Conservation (phyloP, 1,139 yeast species). For the Spathaspora sp. region DNA sequence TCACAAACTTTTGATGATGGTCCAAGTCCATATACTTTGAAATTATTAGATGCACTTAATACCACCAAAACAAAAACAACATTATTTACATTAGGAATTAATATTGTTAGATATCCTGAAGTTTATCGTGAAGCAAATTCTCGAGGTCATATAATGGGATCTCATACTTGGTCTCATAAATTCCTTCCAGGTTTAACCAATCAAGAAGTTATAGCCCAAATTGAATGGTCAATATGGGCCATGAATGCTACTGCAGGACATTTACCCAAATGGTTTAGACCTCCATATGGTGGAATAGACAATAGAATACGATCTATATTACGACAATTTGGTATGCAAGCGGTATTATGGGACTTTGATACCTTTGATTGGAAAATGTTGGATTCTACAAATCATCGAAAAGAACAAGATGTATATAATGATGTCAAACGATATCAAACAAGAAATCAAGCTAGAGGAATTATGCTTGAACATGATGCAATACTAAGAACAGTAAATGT, state of each 20-base stretch:
- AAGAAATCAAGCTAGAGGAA: conserved; percentile 46
- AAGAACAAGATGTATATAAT: conserved; percentile 49
- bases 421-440: conserved; percentile 59
- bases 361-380: conserved; percentile 87
- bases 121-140: conserved; percentile 56
- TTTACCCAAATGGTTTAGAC: conserved; percentile 89
- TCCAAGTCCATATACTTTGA: conserved; percentile 71
- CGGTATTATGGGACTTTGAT: conserved; percentile 90
- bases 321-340: conserved; percentile 82
- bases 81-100: conserved; percentile 82
- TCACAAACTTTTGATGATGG: conserved; percentile 97
- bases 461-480: conserved; percentile 86
- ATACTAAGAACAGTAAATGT: conserved; percentile 64
- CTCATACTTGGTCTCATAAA: conserved; percentile 93
- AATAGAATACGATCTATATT: conserved; percentile 78
- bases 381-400: conserved; percentile 29
- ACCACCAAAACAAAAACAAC: conserved; percentile 43
- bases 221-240: conserved; percentile 97
- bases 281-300: conserved; percentile 95
- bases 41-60: conserved; percentile 52
- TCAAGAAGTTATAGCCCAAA: conserved; percentile 81
- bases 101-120: conserved; percentile 74
- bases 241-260: conserved; percentile 93
- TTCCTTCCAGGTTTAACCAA: conserved; percentile 75
- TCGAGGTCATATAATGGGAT: conserved; percentile 76